Evolutionary conservation across 106 monocot genomes (phyloP), one percentile per base, ranked within the genome.

Genomic region (Iris macrosiphon): DNA sequence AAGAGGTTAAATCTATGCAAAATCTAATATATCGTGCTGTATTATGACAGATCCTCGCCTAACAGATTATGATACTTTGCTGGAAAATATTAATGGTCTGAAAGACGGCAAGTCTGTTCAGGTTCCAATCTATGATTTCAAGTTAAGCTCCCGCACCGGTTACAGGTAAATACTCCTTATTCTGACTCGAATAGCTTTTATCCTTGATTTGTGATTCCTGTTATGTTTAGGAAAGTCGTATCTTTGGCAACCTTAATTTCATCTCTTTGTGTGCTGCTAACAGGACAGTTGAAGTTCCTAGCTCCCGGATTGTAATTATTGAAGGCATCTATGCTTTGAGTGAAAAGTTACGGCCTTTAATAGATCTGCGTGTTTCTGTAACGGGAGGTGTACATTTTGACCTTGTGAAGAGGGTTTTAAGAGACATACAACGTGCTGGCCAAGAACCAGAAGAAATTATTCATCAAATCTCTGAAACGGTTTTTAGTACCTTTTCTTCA

Each of bases 391-490:
- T 96, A 30, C 96, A 96, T 67, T 90, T 96, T 75, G 96, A 96
- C 59, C 86, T 96, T 67, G 96, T 96, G 45, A 96, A 96, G 63
- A 76, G 96, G 70, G 96, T 96, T 72, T 57, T 96, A 48, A 82
- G 96, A 52, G 96, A 96, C 60, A 90, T 96, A 63, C 96, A 96
- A 65, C 85, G 96, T 69, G 96, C 80, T 64, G 90, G 66, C 18
- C 96, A 90, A 61, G 96, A 96, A 70, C 96, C 90, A 15, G 96
- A 96, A 77, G 96, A 96, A 78, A 96, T 96, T 21, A 96, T 96
- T 59, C 90, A 96, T 12, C 96, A 96, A 63, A 82, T 96, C 18
- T 96, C 90, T 29, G 96, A 96, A 73, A 96, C 90, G 75, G 96
- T 96, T 49, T 17, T 63, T n/a, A n/a, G n/a, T n/a, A n/a, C n/a